Evolutionary conservation across 2,329 filamentous ascomycete genomes (phyloP).

Genomic region (Epichloe brachyelytri): DNA sequence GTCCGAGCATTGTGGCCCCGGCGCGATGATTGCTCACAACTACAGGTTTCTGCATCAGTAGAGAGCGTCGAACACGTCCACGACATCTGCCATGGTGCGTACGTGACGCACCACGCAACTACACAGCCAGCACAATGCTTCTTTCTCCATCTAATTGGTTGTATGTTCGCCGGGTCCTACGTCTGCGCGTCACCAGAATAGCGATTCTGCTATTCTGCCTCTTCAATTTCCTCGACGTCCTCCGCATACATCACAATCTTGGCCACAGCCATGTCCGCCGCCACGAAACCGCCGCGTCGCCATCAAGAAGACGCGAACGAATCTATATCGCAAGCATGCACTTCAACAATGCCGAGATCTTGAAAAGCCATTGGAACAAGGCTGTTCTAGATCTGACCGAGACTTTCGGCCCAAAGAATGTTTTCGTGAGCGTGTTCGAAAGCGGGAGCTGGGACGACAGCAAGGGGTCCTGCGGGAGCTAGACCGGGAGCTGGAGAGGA

Average conservation of each 20-base stretch:
- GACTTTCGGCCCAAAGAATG: slow-evolving; percentile 47
- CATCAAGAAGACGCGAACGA: slow-evolving; percentile 20
- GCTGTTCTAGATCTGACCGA: slow-evolving; percentile 45
- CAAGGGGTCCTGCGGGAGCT: slow-evolving; percentile 47
- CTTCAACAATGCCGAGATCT: slow-evolving; percentile 50
- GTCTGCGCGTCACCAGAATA: slow-evolving; percentile 22
- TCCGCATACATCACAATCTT: slow-evolving; percentile 24
- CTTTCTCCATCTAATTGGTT: slow-evolving; percentile 18
- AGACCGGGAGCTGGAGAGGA: slow-evolving; percentile 35
- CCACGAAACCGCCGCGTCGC: slow-evolving; percentile 5
- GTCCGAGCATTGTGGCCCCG: background rate
- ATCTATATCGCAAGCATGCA: slow-evolving; percentile 60
- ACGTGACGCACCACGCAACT: background rate
- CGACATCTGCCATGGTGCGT: slow-evolving; percentile 1
- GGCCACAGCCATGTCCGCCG: slow-evolving; percentile 15
- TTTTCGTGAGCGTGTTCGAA: slow-evolving; percentile 56
- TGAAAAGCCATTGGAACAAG: slow-evolving; percentile 49
- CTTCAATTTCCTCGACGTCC: slow-evolving; percentile 26
- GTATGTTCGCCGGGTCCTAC: slow-evolving; percentile 24
- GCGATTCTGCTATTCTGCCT: slow-evolving; percentile 22
- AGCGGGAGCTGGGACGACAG: slow-evolving; percentile 58
- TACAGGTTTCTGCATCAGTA: background rate
- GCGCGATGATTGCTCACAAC: background rate
- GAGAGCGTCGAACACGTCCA: background rate
- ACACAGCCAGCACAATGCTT: slow-evolving; percentile 12